Evolutionary conservation across 805 yeast species (phyloP), one percentile per base, ranked within the genome.

Genomic region (Candida incommunis): DNA sequence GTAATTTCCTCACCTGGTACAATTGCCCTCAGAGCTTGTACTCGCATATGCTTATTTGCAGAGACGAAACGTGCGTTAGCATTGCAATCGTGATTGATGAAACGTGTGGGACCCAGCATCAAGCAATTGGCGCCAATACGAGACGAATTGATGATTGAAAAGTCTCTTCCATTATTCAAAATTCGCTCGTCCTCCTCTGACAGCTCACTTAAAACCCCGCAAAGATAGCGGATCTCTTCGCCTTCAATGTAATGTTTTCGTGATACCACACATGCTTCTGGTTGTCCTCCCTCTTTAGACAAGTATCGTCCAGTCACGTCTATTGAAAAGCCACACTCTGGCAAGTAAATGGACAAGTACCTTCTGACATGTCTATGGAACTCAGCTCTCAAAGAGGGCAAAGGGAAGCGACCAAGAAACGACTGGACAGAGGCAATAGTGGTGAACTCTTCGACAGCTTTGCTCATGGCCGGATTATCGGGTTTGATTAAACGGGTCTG

Each of bases 51-150:
- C 23, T 43, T 45, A 11, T 57, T 54, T 0, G 48, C 46, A 2
- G 67, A 53, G 3, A 55, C 49, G 48, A 71, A 69, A 31, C 54
- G 56, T 1, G 69, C 61, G 50, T 70, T 71, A 3, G 71, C 63
- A n/a, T 60, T 49, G 51, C 75, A 71, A 50, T 70, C 69, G 50
- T 71, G 75, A 50, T 71, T 71, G 5, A 70, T 66, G 50, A 71
- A 71, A 31, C 75, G 55, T 13, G 68, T 62, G 0, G 75, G 75
- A 0, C 75, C 75, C 34, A 71, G 56, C 73, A 71, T 66, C 23
- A 70, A 53, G 43, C 70, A 63, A 20, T 64, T 56, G 2, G 50
- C 53, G 9, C 57, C 57, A 23, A 53, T 50, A 7, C 70, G 53
- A 20, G 63, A 54, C 3, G 70, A 58, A 43, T 66, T 59, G 35